Evolutionary conservation across 257 asterid species (phyloP), one percentile per base, ranked within the genome.

Genomic region (Capsicum baccatum): DNA sequence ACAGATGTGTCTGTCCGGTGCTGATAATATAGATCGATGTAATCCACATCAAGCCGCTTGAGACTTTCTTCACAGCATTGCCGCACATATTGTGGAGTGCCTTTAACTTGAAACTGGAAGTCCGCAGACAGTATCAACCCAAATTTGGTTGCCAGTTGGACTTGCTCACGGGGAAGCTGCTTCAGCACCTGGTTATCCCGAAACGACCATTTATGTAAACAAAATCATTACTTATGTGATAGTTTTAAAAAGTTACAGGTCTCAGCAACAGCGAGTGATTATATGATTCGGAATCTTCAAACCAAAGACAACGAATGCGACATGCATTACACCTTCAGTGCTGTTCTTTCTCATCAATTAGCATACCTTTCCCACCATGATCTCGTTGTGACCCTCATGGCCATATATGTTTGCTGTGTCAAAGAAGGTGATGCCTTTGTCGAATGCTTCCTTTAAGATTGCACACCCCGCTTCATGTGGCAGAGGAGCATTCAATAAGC

Each of bases 41-140:
- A 26, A 76, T 88, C 92, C 13, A 88, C 91, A 19, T 87, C 87
- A 17, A 91, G 94, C n/a, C 94, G 86, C 83, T 79, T 81, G 26
- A 91, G 92, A 52, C 93, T 92, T 67, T 88, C 92, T 52, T 90
- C 90, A n/a, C 91, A 86, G 87, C 91, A 90, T 39, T 85, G 56
- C 37, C 94, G 57, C 35, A 89, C 91, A 62, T 90, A 89, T 21
- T 87, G 81, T 56, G 94, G 92, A 62, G 62, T 87, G 14, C 86
- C 89, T 47, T 26, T 26, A 50, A 86, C 19, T 1, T 11, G 67
- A 44, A 70, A n/a, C 12, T 80, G 57, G 37, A 64, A 10, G 68
- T 44, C 14, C 67, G 83, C 60, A 54, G 9, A 4, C 47, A 21
- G 8, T 35, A 14, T 52, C 35, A 86, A 2, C 39, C 91, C 92